Percentiles rank a stretch among this genome's conserved stretches.
These are phyloP conservation scores for Lipomyces anomalus DNA, from an alignment of 805 yeast species.

Conservation along the genomic window DNA sequence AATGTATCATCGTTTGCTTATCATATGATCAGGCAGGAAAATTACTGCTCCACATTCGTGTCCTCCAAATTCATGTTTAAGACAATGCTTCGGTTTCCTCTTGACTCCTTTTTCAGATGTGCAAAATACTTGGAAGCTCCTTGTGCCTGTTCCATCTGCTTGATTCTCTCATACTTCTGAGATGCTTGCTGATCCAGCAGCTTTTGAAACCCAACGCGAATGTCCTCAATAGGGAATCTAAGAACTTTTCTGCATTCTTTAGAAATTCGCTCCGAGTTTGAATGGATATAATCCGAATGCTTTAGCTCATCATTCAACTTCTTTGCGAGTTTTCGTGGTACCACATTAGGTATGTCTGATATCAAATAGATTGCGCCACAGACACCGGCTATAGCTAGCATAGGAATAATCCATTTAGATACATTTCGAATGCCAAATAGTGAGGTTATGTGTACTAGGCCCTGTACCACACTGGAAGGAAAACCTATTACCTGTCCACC, in stretches of 20 bases:
- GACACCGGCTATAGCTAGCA: slow-evolving; percentile 45
- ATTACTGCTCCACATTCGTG: slow-evolving; percentile 1
- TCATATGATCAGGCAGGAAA: no score
- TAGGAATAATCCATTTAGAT: slow-evolving; percentile 49
- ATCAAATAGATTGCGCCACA: slow-evolving; percentile 58
- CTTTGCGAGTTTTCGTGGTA: slow-evolving; percentile 73
- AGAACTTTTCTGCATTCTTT: slow-evolving; percentile 79
- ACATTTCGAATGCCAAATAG: slow-evolving; percentile 8
- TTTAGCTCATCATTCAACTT: slow-evolving; percentile 60
- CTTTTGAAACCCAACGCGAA: slow-evolving; percentile 62
- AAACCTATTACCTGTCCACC: slow-evolving; percentile 18
- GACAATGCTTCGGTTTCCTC: slow-evolving; percentile 9
- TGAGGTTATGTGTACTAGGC: slow-evolving; percentile 5
- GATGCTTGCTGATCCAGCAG: slow-evolving; percentile 54
- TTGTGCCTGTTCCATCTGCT: slow-evolving; percentile 51
- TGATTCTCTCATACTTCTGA: slow-evolving; percentile 52
- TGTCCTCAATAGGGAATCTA: slow-evolving; percentile 75
- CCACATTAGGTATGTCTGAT: slow-evolving; percentile 80
- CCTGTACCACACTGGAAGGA: slow-evolving; percentile 6
- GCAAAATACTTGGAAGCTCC: slow-evolving; percentile 51
- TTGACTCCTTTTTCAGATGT: slow-evolving; percentile 39
- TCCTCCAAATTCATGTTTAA: slow-evolving; percentile 15
- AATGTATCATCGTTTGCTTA: no score
- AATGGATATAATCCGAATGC: slow-evolving; percentile 68
- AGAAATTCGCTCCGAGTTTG: slow-evolving; percentile 70